Evolutionary conservation across 352 stramenopile genomes (phyloP).

Genomic region (Phytophthora sansomeana): DNA sequence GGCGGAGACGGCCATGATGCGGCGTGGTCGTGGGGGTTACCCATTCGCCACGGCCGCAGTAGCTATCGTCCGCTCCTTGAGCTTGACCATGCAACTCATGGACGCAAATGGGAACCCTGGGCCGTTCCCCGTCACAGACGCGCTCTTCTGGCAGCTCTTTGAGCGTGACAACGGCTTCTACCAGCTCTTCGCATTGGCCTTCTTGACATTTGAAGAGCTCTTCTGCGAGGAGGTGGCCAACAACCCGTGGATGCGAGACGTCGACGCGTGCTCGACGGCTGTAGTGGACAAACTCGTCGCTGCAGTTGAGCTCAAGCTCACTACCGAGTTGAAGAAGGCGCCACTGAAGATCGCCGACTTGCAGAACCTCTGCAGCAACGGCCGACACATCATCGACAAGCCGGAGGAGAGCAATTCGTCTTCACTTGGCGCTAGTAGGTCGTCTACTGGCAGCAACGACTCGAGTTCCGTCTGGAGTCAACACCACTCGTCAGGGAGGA

Average conservation of each 20-base stretch:
- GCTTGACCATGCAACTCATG: conserved; percentile 59
- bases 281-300: conserved; percentile 59
- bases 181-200: conserved; percentile 62
- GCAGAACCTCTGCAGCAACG: conserved; percentile 55
- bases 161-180: conserved; percentile 61
- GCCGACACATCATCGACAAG: conserved; percentile 38
- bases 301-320: conserved; percentile 47
- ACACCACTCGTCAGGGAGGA: conserved; percentile 25
- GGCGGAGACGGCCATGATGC: conserved; percentile 73
- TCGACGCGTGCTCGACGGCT: conserved; percentile 38
- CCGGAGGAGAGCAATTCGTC: conserved; percentile 1
- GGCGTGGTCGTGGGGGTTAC: conserved; percentile 59
- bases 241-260: conserved; percentile 44
- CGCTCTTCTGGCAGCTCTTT: conserved; percentile 75
- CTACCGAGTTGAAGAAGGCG: conserved; percentile 48
- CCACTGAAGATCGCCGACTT: conserved; percentile 54
- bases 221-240: conserved; percentile 64
- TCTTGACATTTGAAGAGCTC: conserved; percentile 73
- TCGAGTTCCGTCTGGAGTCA: conserved; percentile 31
- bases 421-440: conserved; percentile 4
- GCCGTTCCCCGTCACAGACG: conserved; percentile 56
- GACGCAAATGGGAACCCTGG: conserved; percentile 46
- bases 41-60: conserved; percentile 70
- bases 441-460: conserved; percentile 4
- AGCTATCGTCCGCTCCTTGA: conserved; percentile 55